Evolutionary conservation across 495 filamentous ascomycete species (phyloP).

Genomic region (Letharia lupina): DNA sequence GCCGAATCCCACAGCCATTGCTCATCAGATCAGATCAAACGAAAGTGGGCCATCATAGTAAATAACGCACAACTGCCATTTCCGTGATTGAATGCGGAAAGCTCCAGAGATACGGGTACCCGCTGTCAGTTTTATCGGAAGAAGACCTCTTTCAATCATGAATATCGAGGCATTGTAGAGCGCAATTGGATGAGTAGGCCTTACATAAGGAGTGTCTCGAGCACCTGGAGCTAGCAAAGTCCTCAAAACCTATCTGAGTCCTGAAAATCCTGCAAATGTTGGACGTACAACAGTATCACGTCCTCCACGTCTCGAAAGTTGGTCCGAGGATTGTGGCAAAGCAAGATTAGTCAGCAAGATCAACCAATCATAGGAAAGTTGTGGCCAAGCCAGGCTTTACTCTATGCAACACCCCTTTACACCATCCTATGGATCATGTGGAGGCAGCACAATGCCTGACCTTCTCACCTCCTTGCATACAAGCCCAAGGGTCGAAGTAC

Average conservation of each 20-base stretch:
- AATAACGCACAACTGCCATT: too few relatives aligned
- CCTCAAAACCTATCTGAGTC: not conserved
- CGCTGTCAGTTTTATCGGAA: not conserved
- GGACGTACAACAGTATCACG: not conserved
- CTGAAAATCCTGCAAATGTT: not conserved
- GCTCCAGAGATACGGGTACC: not conserved
- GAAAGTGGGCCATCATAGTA: not conserved
- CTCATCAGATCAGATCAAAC: not conserved
- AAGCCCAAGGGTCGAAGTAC: not conserved
- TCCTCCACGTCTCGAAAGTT: not conserved
- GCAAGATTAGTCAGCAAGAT: conserved; percentile 5
- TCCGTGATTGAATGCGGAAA: not conserved
- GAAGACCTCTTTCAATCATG: not conserved
- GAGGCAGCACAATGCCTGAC: conserved; percentile 37
- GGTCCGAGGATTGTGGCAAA: not conserved
- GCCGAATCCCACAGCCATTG: conserved; percentile 33
- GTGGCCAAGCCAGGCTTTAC: too few relatives aligned
- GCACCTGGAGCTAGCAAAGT: not conserved
- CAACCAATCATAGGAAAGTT: conserved; percentile 9
- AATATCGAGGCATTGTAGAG: not conserved
- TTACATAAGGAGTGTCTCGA: not conserved
- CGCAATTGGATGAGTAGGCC: not conserved
- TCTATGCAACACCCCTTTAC: too few relatives aligned
- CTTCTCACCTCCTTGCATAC: conserved; percentile 43
- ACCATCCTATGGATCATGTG: not conserved